These are phyloP conservation scores for Nicotiana paniculata DNA, from an alignment of 257 asterid genomes.

Conservation along the genomic window DNA sequence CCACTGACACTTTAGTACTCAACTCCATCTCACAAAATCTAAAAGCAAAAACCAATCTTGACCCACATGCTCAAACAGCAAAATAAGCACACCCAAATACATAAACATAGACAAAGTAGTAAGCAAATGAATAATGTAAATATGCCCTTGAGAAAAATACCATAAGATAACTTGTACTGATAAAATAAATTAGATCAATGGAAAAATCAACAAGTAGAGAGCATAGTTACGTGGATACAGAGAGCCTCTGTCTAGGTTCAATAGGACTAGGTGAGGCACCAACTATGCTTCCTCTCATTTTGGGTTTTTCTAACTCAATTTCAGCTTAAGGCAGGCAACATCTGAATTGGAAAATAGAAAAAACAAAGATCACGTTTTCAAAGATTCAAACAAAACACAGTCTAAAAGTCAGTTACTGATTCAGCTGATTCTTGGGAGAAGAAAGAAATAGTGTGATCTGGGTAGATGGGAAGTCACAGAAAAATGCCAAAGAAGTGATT, in stretches of 20 bases:
- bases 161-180: neutral
- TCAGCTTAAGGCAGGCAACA: constrained; percentile 13
- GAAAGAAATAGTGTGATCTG: neutral
- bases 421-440: neutral
- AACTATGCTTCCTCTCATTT: constrained; percentile 45
- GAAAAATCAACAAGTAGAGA: neutral
- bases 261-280: constrained; percentile 39
- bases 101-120: neutral
- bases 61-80: neutral
- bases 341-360: neutral
- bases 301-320: neutral
- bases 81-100: neutral
- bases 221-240: constrained; percentile 26
- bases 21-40: neutral
- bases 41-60: neutral
- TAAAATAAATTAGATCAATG: neutral
- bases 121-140: neutral
- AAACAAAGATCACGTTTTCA: neutral
- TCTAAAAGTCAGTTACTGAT: neutral
- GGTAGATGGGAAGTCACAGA: neutral
- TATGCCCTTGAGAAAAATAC: neutral
- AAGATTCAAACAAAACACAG: neutral
- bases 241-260: constrained; percentile 58
- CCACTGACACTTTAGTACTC: neutral
- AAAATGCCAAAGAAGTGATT: neutral